phyloP scores from a whole-genome alignment of 768 basidiomycete genomes.

The Auricularia sp. region DNA sequence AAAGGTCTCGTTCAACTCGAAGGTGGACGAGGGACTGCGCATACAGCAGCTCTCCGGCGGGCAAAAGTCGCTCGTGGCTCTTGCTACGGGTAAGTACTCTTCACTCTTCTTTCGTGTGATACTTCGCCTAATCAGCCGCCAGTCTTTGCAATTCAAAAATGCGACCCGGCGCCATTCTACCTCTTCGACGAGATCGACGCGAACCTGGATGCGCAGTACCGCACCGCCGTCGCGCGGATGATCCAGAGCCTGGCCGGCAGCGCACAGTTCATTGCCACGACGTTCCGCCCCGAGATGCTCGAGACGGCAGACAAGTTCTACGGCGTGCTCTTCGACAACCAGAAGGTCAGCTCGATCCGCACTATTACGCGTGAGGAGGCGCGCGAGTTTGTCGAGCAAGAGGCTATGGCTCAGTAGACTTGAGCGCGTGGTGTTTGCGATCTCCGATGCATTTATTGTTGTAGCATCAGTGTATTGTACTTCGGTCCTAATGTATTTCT shows the following conservation, averaged over 20 bases:
- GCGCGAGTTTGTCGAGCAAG: constrained; percentile 77
- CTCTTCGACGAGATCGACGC: constrained; percentile 99
- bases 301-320: constrained; percentile 95
- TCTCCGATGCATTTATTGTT: no score
- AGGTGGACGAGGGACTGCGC: constrained; percentile 89
- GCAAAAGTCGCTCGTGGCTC: constrained; percentile 92
- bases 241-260: constrained; percentile 80
- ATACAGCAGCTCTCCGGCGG: constrained; percentile 97
- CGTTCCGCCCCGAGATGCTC: constrained; percentile 96
- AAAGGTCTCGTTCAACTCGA: constrained; percentile 97
- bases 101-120: background rate
- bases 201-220: constrained; percentile 93
- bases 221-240: constrained; percentile 98
- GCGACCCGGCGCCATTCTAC: constrained; percentile 98
- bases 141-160: constrained; percentile 99
- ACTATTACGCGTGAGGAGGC: constrained; percentile 85
- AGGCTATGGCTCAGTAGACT: constrained; percentile 13
- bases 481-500: no score
- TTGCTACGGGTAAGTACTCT: constrained; percentile 62
- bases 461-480: no score
- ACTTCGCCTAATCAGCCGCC: constrained; percentile 7
- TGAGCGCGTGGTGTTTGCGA: background rate
- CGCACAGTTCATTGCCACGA: constrained; percentile 96
- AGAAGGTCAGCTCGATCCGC: constrained; percentile 86
- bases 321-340: constrained; percentile 91